Base-by-base conservation (phyloP, 805 yeast genomes). In the Torulaspora quercuum region DNA sequence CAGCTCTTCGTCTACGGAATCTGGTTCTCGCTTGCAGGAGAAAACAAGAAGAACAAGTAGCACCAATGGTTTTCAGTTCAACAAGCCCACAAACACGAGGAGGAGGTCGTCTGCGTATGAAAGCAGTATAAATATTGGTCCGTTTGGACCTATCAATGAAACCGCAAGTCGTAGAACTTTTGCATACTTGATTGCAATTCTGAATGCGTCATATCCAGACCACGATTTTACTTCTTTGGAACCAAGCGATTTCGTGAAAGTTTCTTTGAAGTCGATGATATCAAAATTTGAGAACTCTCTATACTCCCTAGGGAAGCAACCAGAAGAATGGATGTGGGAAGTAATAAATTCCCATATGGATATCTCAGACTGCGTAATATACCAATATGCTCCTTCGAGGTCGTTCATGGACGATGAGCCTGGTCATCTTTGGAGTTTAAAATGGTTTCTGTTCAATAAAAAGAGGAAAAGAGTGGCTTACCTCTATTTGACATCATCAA, bases 201-300 rank as follows among this genome's bases (percentile, higher is more conserved):
- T 92, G 35, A 92, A 92, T 59, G 84, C 94, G 6, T 81, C 94
- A 4, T 90, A 85, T 56, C 97, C 98, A 0, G 98, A 92, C 59
- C 95, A 92, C 54, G 98, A 92, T 56, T 92, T 90, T 52, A 75
- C 94, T 8, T 74, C 82, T 16, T 73, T 92, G 44, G 87, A 85
- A 54, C 98, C 98, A 1, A 69, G 69, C 12, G 81, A 78, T 58
- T 83, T 83, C 60, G 64, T 69, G 25, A 74, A 84, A n/a, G 75
- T 60, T 35, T 61, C 53, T 29, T 61, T 52, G 45, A 65, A 58
- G 57, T 76, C 69, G 39, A 72, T 77, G 48, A 75, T 76, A 41
- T 70, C 79, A 19, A 75, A 79, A 37, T 80, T 92, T 53, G 87
- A 88, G 59, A 85, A 86, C 48, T 69, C 89, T 3, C 71, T 90